phyloP scores from a whole-genome alignment of 2,329 filamentous ascomycete genomes.

The Epichloe typhina region DNA sequence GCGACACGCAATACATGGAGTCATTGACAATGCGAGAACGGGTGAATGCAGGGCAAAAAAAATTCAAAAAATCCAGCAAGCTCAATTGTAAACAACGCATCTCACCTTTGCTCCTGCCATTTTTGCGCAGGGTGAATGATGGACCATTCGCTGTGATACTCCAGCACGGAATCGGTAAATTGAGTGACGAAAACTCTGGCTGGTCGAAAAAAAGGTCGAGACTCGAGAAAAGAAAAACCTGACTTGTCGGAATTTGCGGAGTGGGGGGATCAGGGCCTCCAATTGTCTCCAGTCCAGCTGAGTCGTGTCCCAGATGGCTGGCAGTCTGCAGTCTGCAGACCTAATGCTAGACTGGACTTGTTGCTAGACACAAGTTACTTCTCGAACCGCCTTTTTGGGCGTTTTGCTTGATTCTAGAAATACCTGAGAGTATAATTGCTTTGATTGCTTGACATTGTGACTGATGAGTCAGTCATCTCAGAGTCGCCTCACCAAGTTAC shows the following conservation, averaged over 20 bases:
- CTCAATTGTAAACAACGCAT: not conserved
- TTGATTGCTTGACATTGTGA: not conserved
- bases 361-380: not conserved
- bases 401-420: not conserved
- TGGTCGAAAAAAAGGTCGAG: not conserved
- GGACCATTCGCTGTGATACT: not conserved
- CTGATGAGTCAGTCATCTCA: not conserved
- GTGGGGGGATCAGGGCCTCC: not conserved
- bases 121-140: not conserved
- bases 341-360: too few relatives aligned
- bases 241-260: slow-evolving; percentile 1
- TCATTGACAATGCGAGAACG: not conserved
- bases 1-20: not conserved
- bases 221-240: slow-evolving; percentile 1
- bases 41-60: not conserved
- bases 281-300: too few relatives aligned
- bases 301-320: too few relatives aligned
- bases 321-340: too few relatives aligned
- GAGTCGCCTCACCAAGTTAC: too few relatives aligned
- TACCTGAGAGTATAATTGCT: too few relatives aligned
- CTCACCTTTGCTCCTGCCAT: slow-evolving; percentile 13
- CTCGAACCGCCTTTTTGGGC: not conserved
- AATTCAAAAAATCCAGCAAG: not conserved
- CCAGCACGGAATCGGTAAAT: slow-evolving; percentile 1
- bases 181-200: not conserved